Evolutionary conservation across 2,329 filamentous ascomycete species (phyloP).

Genomic region (Penicillium sp.): DNA sequence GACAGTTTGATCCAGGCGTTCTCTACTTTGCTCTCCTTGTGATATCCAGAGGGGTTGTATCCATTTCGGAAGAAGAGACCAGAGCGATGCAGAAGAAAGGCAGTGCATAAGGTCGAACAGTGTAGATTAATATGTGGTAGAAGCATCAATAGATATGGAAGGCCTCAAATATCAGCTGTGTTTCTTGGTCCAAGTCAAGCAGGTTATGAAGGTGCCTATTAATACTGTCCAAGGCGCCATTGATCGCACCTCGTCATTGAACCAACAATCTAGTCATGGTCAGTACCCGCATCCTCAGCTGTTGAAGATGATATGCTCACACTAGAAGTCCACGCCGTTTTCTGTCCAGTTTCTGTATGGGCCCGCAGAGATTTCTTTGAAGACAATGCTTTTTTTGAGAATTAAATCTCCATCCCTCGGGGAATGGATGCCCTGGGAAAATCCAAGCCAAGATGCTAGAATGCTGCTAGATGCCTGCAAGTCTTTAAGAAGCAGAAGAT

Average conservation of each 20-base stretch:
- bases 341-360: neutral
- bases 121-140: neutral
- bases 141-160: neutral
- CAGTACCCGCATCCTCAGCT: neutral
- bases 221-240: neutral
- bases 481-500: neutral
- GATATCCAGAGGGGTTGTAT: neutral
- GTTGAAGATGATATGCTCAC: neutral
- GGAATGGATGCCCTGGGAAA: neutral
- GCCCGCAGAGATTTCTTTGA: neutral
- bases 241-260: neutral
- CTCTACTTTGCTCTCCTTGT: neutral
- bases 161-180: neutral
- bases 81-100: neutral
- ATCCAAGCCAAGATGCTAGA: neutral
- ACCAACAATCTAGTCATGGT: neutral
- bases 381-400: neutral
- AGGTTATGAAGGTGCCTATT: no score
- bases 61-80: slow-evolving; percentile 1
- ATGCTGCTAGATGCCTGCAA: neutral
- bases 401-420: neutral
- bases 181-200: no score
- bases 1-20: neutral
- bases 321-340: neutral
- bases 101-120: neutral